Evolutionary conservation across 768 basidiomycete genomes (phyloP), one percentile per base, ranked within the genome.

Genomic region (Chalciporus piperatus): DNA sequence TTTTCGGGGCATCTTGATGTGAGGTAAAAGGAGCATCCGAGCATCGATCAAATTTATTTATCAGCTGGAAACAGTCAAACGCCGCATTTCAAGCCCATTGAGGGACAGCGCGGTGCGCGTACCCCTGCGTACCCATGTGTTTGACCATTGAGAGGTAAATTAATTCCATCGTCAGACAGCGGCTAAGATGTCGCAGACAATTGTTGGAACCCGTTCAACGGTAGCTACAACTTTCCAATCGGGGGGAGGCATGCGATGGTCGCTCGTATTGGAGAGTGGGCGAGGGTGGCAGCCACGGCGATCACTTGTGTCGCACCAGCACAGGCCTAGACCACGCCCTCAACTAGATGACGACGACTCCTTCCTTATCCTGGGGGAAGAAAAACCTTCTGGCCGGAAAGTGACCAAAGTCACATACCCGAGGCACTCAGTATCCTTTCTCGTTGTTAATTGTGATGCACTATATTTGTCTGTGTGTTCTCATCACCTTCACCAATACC

Each of bases 391-490:
- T 23, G 3, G n/a, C 37, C 5, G 41, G 51, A 46, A 54, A 53
- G 58, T 55, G 52, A 56, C 59, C 50, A 45, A 44, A 55, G 28
- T 28, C 45, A 39, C 38, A 46, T 51, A 54, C 27, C 55, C 44
- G 49, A 55, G 38, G 47, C 33, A 8, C 39, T 25, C 23, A 45
- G 50, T 59, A 64, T 62, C 65, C 63, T 51, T 67, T 65, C 59
- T 57, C 27, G 63, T 57, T 57, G 53, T 59, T 66, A 65, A 68
- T 70, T 66, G 59, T 59, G 60, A 70, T 64, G 59, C 35, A 43
- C 63, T 47, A 68, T 45, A 70, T 67, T 68, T 66, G 56, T 70
- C 44, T 52, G 42, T 41, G 52, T 38, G 37, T 48, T 66, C 59
- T 66, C 61, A 63, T 56, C 57, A 47, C 37, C 48, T 47, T 41